These are phyloP conservation scores for Tolypocladium tundrense DNA, from an alignment of 2,329 filamentous ascomycete species.

Conservation along the genomic window DNA sequence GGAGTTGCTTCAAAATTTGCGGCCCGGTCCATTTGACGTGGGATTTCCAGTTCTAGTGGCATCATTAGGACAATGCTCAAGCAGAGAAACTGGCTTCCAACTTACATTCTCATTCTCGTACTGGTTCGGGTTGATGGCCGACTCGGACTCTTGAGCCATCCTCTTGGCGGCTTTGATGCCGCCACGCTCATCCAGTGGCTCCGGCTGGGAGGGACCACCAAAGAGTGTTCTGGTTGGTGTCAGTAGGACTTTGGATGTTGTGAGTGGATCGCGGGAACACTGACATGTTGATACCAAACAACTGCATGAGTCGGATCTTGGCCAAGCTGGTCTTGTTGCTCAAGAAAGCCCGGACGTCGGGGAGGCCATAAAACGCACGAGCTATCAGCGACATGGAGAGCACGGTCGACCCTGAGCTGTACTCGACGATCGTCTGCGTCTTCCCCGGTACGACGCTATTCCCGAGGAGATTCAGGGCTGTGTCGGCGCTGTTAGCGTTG, in stretches of 20 bases:
- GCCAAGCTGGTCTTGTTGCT: constrained; percentile 47
- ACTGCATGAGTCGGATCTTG: constrained; percentile 45
- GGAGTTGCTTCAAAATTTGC: constrained; percentile 45
- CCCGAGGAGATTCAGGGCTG: constrained; percentile 38
- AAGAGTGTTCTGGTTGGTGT: constrained; percentile 34
- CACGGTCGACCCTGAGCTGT: constrained; percentile 52
- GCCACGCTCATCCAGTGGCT: constrained; percentile 41
- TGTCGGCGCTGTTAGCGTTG: background rate
- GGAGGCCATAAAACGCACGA: constrained; percentile 37
- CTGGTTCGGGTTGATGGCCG: constrained; percentile 42
- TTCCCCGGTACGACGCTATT: constrained; percentile 14
- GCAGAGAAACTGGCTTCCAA: too few species aligned
- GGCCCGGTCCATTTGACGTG: constrained; percentile 50
- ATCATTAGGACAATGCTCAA: background rate
- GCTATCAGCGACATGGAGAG: constrained; percentile 48
- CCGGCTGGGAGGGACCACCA: constrained; percentile 48
- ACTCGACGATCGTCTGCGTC: constrained; percentile 46
- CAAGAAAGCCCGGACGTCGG: constrained; percentile 43
- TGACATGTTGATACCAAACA: constrained; percentile 46
- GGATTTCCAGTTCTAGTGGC: constrained; percentile 38
- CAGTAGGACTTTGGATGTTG: background rate
- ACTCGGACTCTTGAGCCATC: constrained; percentile 28
- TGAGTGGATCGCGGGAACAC: constrained; percentile 1
- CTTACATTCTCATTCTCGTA: constrained; percentile 39
- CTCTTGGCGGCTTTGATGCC: constrained; percentile 37